Evolutionary conservation across 768 basidiomycete species (phyloP).

Genomic region (Trametes cinnabarina): DNA sequence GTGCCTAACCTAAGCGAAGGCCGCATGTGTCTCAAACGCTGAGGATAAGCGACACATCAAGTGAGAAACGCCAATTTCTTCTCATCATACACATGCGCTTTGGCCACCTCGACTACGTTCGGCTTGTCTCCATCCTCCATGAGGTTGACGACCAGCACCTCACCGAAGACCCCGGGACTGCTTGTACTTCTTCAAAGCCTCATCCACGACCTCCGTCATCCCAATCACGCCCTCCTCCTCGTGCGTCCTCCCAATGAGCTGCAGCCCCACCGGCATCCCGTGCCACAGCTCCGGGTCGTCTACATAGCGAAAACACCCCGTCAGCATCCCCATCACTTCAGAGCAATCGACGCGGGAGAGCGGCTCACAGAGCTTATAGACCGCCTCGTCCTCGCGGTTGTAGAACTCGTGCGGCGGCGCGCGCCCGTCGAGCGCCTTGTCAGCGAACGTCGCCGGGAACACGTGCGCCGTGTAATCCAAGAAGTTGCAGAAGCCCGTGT

Average conservation of each 20-base stretch:
- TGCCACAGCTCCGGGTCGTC: conserved; percentile 46
- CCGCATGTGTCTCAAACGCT: too few relatives aligned
- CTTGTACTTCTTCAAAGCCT: conserved; percentile 31
- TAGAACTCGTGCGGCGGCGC: conserved; percentile 39
- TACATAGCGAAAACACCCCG: conserved; percentile 14
- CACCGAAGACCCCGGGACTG: neutral
- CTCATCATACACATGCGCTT: too few relatives aligned
- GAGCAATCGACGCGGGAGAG: neutral
- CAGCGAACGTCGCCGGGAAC: conserved; percentile 50
- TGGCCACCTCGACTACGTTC: too few relatives aligned
- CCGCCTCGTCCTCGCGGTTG: conserved; percentile 41
- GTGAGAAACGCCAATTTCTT: too few relatives aligned
- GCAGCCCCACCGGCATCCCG: conserved; percentile 47
- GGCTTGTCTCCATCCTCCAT: too few relatives aligned
- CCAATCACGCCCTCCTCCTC: conserved; percentile 54
- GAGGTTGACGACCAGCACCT: too few relatives aligned
- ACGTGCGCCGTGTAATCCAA: conserved; percentile 44
- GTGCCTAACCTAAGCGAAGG: too few relatives aligned
- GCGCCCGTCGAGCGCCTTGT: conserved; percentile 39
- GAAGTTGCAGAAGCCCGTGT: conserved; percentile 47
- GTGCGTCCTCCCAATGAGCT: conserved; percentile 45
- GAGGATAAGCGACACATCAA: too few relatives aligned
- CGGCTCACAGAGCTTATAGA: conserved; percentile 45
- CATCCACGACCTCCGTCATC: conserved; percentile 46
- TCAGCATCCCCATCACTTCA: neutral